Evolutionary conservation across 768 basidiomycete genomes (phyloP), one percentile per base, ranked within the genome.

Genomic region (Sistotremastrum niveocremeum): DNA sequence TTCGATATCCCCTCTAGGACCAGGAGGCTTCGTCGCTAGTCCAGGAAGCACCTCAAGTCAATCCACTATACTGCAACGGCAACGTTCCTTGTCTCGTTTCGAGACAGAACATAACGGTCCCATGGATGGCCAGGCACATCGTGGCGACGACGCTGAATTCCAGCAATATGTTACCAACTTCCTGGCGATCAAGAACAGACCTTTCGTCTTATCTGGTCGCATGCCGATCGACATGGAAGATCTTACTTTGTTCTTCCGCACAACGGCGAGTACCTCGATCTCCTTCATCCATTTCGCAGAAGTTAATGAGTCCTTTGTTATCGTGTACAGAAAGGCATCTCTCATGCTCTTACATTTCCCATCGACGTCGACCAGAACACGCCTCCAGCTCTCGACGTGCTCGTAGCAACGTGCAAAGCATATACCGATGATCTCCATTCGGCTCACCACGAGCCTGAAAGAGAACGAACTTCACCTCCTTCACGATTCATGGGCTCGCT

Each of bases 301-400:
- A 29, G 11, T 28, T 45, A 33, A 46, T 49, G 41, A 57, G 45
- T 35, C 41, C 30, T 47, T 8, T 31, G 32, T 45, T 32, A 43
- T 32, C 35, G 10, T n/a, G 38, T 5, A 41, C 50, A 88, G 84
- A 78, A 77, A 49, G 84, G 81, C 33, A 81, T 84, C 49, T 78
- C 81, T 0, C 82, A 88, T 57, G 80, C 83, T 6, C 70, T 88
- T 20, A 82, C 86, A 57, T 87, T 87, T 56, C 85, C 85, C 4
- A 74, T 88, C 49, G 81, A 87, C 54, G 71, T 83, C 39, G 78
- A 79, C 51, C 76, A 81, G 54, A 77, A 76, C 57, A 72, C 77
- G 10, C 83, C 84, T 10, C 83, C 84, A 1, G 77, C 85, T 10
- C 71, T 87, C 47, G 83, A 86, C 52, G 81, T 84, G 42, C 71